phyloP scores from a whole-genome alignment of 306 rosid species.

The Castanopsis chinensis region DNA sequence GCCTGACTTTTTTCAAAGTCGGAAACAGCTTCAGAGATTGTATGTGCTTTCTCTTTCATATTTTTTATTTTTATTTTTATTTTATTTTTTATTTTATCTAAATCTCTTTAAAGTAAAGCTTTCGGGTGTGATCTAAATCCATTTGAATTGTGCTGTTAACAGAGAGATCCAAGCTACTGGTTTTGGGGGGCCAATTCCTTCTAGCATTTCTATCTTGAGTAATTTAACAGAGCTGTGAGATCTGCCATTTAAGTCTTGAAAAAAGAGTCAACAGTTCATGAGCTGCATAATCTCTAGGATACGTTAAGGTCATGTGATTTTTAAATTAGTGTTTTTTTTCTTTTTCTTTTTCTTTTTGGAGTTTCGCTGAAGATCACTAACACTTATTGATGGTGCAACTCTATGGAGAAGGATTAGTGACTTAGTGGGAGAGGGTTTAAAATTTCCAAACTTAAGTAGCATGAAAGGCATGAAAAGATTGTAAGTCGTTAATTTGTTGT shows the following conservation, averaged over 20 bases:
- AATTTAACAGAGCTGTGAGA: no score
- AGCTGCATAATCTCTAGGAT: background rate
- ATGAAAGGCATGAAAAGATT: constrained; percentile 14
- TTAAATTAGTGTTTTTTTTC: no score
- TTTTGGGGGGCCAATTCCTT: no score
- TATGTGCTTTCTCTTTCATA: constrained; percentile 22
- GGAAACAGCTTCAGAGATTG: constrained; percentile 13
- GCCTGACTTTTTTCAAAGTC: constrained; percentile 5
- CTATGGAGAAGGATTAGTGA: constrained; percentile 27
- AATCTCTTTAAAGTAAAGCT: no score
- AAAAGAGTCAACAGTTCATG: background rate
- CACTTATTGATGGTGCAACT: background rate
- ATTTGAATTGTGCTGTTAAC: no score
- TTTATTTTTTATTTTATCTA: no score
- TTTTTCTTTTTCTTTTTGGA: no score
- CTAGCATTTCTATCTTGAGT: no score
- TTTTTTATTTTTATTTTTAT: no score
- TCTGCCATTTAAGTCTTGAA: background rate
- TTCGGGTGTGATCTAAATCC: no score
- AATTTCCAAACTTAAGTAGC: background rate
- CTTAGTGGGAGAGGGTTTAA: constrained; percentile 15
- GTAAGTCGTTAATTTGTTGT: constrained; percentile 1
- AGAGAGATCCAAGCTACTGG: no score
- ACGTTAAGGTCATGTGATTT: background rate
- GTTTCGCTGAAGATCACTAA: no score